Base-by-base conservation (phyloP, 2,329 filamentous ascomycete species). In the Pezicula carpinea region DNA sequence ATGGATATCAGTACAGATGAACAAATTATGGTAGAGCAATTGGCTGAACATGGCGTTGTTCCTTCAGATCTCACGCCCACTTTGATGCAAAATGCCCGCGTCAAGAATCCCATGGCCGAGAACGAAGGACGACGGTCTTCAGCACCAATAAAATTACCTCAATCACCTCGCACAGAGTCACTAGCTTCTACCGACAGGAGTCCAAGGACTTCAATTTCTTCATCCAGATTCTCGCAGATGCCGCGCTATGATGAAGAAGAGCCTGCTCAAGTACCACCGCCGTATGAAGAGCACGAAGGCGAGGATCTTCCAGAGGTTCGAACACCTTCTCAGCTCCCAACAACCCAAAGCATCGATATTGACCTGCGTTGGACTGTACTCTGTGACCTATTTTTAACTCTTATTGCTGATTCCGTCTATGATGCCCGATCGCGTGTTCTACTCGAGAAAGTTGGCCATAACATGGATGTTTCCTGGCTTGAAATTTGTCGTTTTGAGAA, bases 401-500 rank as follows among this genome's bases (percentile, higher is more conserved):
- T 99, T n/a, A 91, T 99, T 57, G 88, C 92, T n/a, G 92, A 97
- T 66, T 93, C 90, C 1, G 77, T 87, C 11, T 99, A 99, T 64
- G 93, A 99, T 64, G 74, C 92, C 13, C 84, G 93, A 22, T 97
- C 93, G 5, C 80, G 93, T 53, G 78, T 84, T 34, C 72, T 99
- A 22, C 72, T 99, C 5, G 92, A 97, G 67, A 76, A 80, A 46
- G 89, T 97, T 1, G 93, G 86, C 31, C 76, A 80, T 44, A 85
- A 86, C 51, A 77, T 99, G 57, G 82, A 87, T 35, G 84, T 99
- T 6, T 78, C 85, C 11, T 95, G 89, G 89, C 74, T 95, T 45
- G 93, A 99, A 55, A 95, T 97, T 48, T 95, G 90, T 67, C 83
- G 89, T 33, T 99, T 99, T 61, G 93, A 99, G 69, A 97, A 96